Base-by-base conservation (phyloP, 306 rosid genomes). In the Morella rubra region DNA sequence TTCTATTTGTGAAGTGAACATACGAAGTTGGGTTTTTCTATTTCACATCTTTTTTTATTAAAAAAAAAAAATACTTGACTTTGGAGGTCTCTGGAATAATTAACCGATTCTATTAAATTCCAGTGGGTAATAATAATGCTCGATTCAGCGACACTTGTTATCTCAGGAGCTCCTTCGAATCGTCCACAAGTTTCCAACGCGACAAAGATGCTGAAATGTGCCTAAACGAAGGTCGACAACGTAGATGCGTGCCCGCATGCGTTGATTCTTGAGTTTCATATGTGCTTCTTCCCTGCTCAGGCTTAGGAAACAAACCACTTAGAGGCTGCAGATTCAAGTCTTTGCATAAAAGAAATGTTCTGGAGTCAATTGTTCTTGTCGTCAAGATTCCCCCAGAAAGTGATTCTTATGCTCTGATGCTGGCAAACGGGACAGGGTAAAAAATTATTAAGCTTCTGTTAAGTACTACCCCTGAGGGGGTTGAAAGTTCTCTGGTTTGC, bases 261-360 rank as follows among this genome's bases (percentile, higher is more conserved):
- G 4, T 16, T 16, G 52, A 9, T 49, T 11, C 56, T 16, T 52
- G 56, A 16, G 3, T 20, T 5, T 37, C 18, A 32, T 49, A 12
- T 49, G 1, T 74, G n/a, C 6, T 60, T 37, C 8, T 40, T 0
- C 19, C 1, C 7, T 75, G 72, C 16, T 62, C 32, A n/a, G 74
- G 12, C 24, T 16, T 22, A 20, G 71, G 73, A 75, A 67, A 58
- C 74, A 58, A 73, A 77, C 53, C 72, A 19, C 72, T 51, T 9
- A 58, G 61, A 68, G 32, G 68, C 62, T 62, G 80, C 64, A 52
- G 65, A 76, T 81, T 52, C 70, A 45, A 70, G 11, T 42, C 52
- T 69, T 15, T 19, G 15, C 14, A 11, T 18, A 27, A 45, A 13
- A 19, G 50, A 42, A 44, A 0, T 27, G 32, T 27, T 22, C 5